These are phyloP conservation scores for Boletellus deceptivus DNA, from an alignment of 1,284 basidiomycete species.

Conservation along the genomic window DNA sequence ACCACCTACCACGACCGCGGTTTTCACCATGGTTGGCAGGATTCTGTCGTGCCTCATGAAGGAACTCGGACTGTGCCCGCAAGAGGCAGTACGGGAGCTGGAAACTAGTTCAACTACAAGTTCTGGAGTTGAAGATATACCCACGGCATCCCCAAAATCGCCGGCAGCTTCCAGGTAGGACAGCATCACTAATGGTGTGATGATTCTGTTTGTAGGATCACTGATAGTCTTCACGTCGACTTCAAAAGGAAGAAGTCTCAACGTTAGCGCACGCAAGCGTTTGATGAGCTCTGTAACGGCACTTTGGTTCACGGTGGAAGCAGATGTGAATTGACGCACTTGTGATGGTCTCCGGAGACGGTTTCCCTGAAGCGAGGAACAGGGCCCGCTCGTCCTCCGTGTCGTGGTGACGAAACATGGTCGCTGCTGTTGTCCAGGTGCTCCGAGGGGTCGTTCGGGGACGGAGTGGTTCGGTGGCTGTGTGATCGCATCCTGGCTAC, in stretches of 20 bases:
- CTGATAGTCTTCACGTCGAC: constrained; percentile 59
- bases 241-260: constrained; percentile 79
- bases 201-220: constrained; percentile 67
- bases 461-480: constrained; percentile 12
- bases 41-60: constrained; percentile 70
- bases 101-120: background rate
- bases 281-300: constrained; percentile 65
- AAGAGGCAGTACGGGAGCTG: constrained; percentile 80
- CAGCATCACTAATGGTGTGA: constrained; percentile 66
- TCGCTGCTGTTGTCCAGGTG: constrained; percentile 10
- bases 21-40: constrained; percentile 88
- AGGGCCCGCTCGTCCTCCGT: constrained; percentile 44
- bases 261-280: constrained; percentile 75
- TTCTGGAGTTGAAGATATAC: constrained; percentile 24
- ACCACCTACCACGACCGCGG: constrained; percentile 61
- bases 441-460: background rate
- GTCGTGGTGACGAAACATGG: constrained; percentile 38
- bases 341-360: constrained; percentile 67
- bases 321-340: constrained; percentile 44
- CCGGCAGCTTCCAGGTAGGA: constrained; percentile 68
- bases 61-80: constrained; percentile 76
- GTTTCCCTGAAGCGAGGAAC: constrained; percentile 48
- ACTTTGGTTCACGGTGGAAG: background rate
- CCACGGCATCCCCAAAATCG: constrained; percentile 77
- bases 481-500: background rate